phyloP scores from a whole-genome alignment of 208 protist species.

The Acanthamoeba sp. region DNA sequence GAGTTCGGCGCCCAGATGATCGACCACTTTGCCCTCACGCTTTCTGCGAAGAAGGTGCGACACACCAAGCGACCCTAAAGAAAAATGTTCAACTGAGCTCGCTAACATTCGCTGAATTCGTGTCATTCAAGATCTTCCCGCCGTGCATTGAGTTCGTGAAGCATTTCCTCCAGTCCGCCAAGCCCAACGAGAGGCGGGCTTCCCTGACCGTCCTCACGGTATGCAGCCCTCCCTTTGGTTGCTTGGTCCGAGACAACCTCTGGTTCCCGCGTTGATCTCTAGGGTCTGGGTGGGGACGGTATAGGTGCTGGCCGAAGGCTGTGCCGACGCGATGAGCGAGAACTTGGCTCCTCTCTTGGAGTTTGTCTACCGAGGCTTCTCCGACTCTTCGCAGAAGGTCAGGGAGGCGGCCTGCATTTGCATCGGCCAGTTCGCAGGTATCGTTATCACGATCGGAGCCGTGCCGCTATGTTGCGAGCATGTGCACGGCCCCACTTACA shows the following conservation, averaged over 20 bases:
- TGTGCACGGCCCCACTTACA: no score
- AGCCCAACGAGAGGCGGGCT: conserved; percentile 2
- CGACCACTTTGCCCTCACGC: conserved; percentile 54
- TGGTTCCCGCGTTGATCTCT: no score
- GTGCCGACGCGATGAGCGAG: conserved; percentile 49
- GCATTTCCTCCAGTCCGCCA: conserved; percentile 54
- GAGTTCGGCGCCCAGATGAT: conserved; percentile 65
- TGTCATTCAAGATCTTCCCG: neutral
- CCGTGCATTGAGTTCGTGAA: conserved; percentile 48
- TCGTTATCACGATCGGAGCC: neutral
- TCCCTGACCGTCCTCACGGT: conserved; percentile 35
- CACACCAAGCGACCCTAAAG: no score
- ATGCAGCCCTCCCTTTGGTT: neutral
- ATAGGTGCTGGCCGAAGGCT: conserved; percentile 70
- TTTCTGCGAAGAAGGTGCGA: conserved; percentile 56
- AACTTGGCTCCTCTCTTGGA: conserved; percentile 42
- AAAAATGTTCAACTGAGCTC: no score
- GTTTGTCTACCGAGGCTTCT: conserved; percentile 59
- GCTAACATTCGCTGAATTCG: no score
- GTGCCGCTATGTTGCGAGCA: neutral
- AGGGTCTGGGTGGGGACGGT: no score
- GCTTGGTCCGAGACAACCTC: no score
- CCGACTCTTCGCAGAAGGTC: conserved; percentile 60
- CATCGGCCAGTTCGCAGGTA: conserved; percentile 74
- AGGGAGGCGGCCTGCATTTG: conserved; percentile 50